Percentiles rank a stretch among this genome's conserved stretches.
phyloP scores from a whole-genome alignment of 1,284 basidiomycete genomes.

The Termitomyces sp. region DNA sequence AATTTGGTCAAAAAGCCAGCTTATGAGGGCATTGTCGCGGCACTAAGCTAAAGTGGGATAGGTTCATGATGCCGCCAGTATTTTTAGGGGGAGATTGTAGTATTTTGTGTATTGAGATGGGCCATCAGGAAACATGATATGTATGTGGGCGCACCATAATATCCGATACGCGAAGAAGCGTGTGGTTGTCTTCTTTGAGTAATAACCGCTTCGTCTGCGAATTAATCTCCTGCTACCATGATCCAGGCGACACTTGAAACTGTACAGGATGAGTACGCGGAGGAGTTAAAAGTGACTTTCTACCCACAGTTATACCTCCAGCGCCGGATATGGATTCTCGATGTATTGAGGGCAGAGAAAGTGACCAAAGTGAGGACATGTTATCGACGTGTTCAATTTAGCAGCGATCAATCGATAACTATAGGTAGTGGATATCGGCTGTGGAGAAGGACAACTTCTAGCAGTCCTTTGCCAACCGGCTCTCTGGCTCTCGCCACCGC shows the following conservation, averaged over 20 bases:
- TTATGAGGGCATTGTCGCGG: constrained; percentile 37
- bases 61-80: not conserved
- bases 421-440: constrained; percentile 76
- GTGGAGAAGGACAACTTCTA: constrained; percentile 75
- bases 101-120: not conserved
- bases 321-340: constrained; percentile 67
- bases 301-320: constrained; percentile 68
- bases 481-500: constrained; percentile 50
- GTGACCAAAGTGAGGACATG: constrained; percentile 48
- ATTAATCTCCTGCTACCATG: not conserved
- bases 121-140: too few relatives aligned
- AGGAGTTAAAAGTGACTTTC: constrained; percentile 60
- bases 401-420: constrained; percentile 4
- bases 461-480: constrained; percentile 65
- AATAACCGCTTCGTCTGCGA: not conserved
- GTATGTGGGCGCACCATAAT: not conserved
- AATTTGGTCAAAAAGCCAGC: constrained; percentile 37
- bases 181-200: not conserved
- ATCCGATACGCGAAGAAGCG: not conserved
- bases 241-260: constrained; percentile 1
- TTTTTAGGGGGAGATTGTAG: not conserved
- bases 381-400: not conserved
- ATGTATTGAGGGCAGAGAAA: constrained; percentile 54
- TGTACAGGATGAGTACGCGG: constrained; percentile 10
- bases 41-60: not conserved